Evolutionary conservation across 1,139 yeast genomes (phyloP).

Genomic region (Yamadazyma atlantica): DNA sequence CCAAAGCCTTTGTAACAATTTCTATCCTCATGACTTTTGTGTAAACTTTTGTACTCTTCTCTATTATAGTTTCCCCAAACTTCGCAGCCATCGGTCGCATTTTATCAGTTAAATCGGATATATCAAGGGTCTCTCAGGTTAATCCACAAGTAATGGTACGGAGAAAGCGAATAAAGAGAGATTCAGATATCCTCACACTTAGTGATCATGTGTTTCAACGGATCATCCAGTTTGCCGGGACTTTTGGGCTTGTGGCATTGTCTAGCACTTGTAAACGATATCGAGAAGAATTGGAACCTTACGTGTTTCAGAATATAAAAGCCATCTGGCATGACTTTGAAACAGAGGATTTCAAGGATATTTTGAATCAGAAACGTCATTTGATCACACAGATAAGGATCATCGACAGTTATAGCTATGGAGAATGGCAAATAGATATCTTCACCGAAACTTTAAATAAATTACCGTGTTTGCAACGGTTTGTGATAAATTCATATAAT

Average conservation of each 20-base stretch:
- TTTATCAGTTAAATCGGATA: constrained; percentile 1
- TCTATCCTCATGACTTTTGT: no score
- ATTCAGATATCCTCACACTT: constrained; percentile 11
- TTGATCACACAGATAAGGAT: constrained; percentile 26
- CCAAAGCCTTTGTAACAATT: no score
- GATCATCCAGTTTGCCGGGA: constrained; percentile 20
- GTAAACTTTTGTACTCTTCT: neutral
- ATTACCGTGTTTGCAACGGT: constrained; percentile 22
- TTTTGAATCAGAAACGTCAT: constrained; percentile 11
- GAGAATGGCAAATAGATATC: constrained; percentile 43
- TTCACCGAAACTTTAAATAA: constrained; percentile 20
- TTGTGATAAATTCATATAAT: constrained; percentile 33
- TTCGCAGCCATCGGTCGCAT: neutral
- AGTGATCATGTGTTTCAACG: constrained; percentile 29
- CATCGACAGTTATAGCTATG: constrained; percentile 34
- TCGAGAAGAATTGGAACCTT: constrained; percentile 21
- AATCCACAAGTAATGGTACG: neutral
- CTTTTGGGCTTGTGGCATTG: constrained; percentile 25
- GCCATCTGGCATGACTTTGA: constrained; percentile 32
- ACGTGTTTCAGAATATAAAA: constrained; percentile 25
- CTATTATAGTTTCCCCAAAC: no score
- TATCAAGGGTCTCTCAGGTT: neutral
- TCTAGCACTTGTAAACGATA: constrained; percentile 20
- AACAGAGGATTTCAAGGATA: constrained; percentile 11
- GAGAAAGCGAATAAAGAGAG: constrained; percentile 7